phyloP scores from a whole-genome alignment of 2,329 filamentous ascomycete genomes.

The Cercospora sojina region DNA sequence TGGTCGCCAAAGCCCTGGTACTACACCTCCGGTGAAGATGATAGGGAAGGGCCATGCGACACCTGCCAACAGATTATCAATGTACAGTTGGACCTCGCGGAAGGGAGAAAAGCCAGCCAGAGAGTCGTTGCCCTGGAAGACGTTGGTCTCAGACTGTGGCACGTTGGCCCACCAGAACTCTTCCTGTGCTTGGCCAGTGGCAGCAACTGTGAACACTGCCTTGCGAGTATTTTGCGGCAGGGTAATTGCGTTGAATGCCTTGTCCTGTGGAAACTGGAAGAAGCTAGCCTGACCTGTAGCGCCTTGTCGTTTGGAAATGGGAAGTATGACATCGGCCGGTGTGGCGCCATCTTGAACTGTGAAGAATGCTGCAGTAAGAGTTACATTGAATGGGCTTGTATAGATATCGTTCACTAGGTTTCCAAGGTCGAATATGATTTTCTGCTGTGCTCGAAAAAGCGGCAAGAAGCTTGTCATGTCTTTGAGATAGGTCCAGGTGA shows the following conservation, averaged over 20 bases:
- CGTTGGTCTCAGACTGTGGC: slow-evolving; percentile 58
- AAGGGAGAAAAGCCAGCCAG: slow-evolving; percentile 71
- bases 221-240: slow-evolving; percentile 66
- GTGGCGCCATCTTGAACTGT: slow-evolving; percentile 45
- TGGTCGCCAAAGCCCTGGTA: slow-evolving; percentile 73
- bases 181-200: slow-evolving; percentile 72
- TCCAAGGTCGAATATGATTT: slow-evolving; percentile 75
- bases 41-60: slow-evolving; percentile 79
- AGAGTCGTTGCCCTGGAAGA: slow-evolving; percentile 55
- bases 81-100: slow-evolving; percentile 72
- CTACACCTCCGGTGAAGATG: slow-evolving; percentile 78
- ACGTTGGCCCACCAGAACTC: slow-evolving; percentile 71
- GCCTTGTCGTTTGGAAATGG: slow-evolving; percentile 58
- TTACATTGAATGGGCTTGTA: slow-evolving; percentile 72
- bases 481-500: slow-evolving; percentile 74
- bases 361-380: slow-evolving; percentile 72
- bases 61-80: slow-evolving; percentile 71
- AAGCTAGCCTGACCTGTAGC: slow-evolving; percentile 58
- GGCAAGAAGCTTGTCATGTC: slow-evolving; percentile 71
- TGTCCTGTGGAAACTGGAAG: slow-evolving; percentile 65
- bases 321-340: slow-evolving; percentile 65
- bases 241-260: slow-evolving; percentile 58
- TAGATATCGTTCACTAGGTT: slow-evolving; percentile 71
- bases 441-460: slow-evolving; percentile 68
- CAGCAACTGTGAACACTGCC: slow-evolving; percentile 73